Conservation (phyloP, 2,329 filamentous ascomycete genomes). For the Trichoderma sp. region DNA sequence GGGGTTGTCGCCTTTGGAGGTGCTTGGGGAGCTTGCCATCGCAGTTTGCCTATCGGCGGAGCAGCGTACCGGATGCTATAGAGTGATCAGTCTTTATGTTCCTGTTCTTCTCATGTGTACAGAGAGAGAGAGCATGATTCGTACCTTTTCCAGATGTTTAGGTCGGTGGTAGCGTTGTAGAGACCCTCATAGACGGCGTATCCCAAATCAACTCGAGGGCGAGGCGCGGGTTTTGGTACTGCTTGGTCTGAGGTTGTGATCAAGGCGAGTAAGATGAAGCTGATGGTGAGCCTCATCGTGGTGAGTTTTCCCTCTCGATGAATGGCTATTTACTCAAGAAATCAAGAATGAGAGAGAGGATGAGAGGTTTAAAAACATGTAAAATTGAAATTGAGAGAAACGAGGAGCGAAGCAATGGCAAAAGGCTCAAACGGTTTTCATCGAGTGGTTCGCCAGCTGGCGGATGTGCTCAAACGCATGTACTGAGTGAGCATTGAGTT, state of each 20-base stretch:
- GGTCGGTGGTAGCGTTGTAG: constrained; percentile 36
- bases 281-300: not conserved
- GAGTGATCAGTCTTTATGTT: not conserved
- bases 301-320: not conserved
- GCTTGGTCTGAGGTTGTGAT: not conserved
- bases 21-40: constrained; percentile 41
- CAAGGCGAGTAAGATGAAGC: not conserved
- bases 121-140: not conserved
- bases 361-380: not conserved
- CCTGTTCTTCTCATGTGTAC: not conserved
- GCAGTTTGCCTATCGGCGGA: constrained; percentile 41
- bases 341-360: not conserved
- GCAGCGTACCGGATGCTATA: constrained; percentile 45
- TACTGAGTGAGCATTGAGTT: not conserved
- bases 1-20: not conserved
- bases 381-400: not conserved
- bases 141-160: constrained; percentile 49
- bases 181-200: constrained; percentile 47
- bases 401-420: not conserved
- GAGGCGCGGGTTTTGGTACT: not conserved
- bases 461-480: not conserved
- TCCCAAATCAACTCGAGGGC: constrained; percentile 31
- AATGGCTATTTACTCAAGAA: not conserved
- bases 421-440: not conserved
- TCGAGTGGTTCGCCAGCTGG: not conserved